Conservation (phyloP, 163 green algal genomes). For the Chloromonas sp. region DNA sequence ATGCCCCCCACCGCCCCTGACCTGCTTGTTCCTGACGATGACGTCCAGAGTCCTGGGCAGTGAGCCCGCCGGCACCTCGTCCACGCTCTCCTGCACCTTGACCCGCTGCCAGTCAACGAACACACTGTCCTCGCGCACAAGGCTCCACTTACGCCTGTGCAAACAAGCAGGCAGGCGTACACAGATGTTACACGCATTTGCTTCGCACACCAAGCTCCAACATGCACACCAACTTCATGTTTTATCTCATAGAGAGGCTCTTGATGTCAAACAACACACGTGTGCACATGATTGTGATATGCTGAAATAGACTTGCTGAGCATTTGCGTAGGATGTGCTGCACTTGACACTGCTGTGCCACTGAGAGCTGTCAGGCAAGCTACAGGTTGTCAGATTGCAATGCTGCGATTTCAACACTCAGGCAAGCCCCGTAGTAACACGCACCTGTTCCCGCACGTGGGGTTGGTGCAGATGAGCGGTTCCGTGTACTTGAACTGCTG, state of each 20-base stretch:
- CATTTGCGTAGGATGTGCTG: no score
- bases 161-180: not conserved
- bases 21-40: conserved; percentile 83
- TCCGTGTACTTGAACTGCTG: conserved; percentile 97
- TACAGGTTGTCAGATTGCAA: no score
- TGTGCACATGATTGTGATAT: no score
- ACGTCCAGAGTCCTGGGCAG: conserved; percentile 95
- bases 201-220: not conserved
- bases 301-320: no score
- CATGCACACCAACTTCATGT: not conserved
- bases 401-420: no score
- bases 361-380: no score
- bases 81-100: conserved; percentile 90
- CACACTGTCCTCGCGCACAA: conserved; percentile 79
- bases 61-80: conserved; percentile 88
- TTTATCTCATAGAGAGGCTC: not conserved
- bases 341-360: no score
- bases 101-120: conserved; percentile 99
- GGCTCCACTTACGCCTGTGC: conserved; percentile 59
- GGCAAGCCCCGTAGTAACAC: not conserved
- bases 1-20: not conserved
- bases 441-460: conserved; percentile 84
- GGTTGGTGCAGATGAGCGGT: conserved; percentile 80
- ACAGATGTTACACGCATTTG: not conserved
- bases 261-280: no score